These are phyloP conservation scores for Paratinospora sagittata DNA, from an alignment of 164 flowering plant species.

Conservation along the genomic window DNA sequence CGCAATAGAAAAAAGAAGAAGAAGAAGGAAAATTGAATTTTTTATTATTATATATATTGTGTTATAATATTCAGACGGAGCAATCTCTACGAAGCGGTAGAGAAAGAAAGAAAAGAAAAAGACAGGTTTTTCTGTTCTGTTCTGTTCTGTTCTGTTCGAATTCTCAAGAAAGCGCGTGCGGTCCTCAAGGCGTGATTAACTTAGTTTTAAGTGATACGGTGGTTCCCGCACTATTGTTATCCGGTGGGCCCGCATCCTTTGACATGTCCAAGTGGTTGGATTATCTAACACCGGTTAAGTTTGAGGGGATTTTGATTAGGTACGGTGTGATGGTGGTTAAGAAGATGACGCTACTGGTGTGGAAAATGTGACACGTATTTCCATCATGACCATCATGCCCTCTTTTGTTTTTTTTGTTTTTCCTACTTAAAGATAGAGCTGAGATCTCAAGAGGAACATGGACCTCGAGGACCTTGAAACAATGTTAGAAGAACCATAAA, in stretches of 20 bases:
- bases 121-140: background rate
- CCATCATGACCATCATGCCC: background rate
- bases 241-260: background rate
- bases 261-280: background rate
- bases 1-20: background rate
- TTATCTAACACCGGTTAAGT: background rate
- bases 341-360: no score
- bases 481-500: no score
- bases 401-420: no score
- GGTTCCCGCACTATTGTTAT: no score
- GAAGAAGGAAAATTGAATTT: no score
- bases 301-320: background rate
- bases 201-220: no score
- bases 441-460: no score
- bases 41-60: no score
- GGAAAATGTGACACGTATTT: background rate
- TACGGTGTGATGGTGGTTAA: background rate
- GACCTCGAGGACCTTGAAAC: no score
- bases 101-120: background rate
- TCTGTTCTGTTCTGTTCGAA: background rate
- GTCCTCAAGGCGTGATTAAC: background rate
- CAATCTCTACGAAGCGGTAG: background rate
- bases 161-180: background rate
- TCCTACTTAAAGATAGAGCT: no score
- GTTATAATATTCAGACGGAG: conserved; percentile 1